A percentile compares a stretch with the other conserved stretches of the same genome.
phyloP scores from a whole-genome alignment of 139 green algal genomes.

The Chlamydomonas applanata region DNA sequence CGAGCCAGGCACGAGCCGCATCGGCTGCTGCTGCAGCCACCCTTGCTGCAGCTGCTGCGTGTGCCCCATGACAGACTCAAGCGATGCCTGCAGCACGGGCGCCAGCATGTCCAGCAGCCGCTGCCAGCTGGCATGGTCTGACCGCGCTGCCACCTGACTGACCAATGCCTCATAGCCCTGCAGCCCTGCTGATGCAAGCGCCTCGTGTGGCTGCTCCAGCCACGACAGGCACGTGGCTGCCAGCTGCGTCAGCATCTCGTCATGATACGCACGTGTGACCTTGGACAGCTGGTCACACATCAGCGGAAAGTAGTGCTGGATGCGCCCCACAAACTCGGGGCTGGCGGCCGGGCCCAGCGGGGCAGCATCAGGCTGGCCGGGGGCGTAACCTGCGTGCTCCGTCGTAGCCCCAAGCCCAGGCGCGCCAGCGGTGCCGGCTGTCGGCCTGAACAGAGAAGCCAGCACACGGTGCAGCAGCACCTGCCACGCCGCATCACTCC shows the following conservation, averaged over 20 bases:
- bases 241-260: constrained; percentile 28
- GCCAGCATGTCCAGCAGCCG: constrained; percentile 14
- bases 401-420: too few relatives aligned
- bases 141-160: not conserved
- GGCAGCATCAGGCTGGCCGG: too few relatives aligned
- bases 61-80: constrained; percentile 2
- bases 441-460: constrained; percentile 25
- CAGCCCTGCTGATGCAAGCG: constrained; percentile 15
- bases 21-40: constrained; percentile 1
- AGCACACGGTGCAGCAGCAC: constrained; percentile 39
- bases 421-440: too few relatives aligned
- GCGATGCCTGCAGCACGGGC: not conserved
- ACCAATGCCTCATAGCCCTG: constrained; percentile 20
- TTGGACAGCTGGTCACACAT: constrained; percentile 32
- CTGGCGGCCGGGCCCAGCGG: too few relatives aligned
- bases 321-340: constrained; percentile 29
- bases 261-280: constrained; percentile 1
- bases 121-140: constrained; percentile 4
- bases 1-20: not conserved
- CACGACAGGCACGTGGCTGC: constrained; percentile 16
- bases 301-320: constrained; percentile 37
- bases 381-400: too few relatives aligned
- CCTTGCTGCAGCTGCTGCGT: constrained; percentile 14
- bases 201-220: constrained; percentile 26
- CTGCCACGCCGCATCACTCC: constrained; percentile 45